Percentiles rank a stretch among this genome's conserved stretches.
Evolutionary conservation across 345 rosid genomes (phyloP).

Genomic region (Euphorbia peplus): DNA sequence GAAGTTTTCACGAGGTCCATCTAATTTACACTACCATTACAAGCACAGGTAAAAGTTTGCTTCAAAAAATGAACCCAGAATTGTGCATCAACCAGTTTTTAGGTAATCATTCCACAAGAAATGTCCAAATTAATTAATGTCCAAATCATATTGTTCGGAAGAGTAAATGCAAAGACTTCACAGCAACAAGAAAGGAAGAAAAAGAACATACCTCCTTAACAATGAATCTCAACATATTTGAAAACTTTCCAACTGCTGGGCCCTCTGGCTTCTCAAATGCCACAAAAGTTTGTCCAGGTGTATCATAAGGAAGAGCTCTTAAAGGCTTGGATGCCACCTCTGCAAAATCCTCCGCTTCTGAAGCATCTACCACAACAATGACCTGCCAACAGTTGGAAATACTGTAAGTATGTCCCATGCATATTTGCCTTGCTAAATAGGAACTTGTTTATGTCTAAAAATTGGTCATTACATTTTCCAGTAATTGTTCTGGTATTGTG

Average conservation of each 20-base stretch:
- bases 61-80: not conserved
- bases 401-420: conserved; percentile 14
- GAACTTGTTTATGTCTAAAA: not conserved
- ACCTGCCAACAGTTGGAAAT: conserved; percentile 49
- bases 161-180: not conserved
- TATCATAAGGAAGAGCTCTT: conserved; percentile 82
- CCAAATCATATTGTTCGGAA: not conserved
- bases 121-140: not conserved
- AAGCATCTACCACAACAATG: conserved; percentile 78
- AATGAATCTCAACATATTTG: conserved; percentile 76
- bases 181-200: not conserved
- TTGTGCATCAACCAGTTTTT: not conserved
- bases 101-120: not conserved
- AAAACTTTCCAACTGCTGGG: conserved; percentile 83
- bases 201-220: conserved; percentile 72
- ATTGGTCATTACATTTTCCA: conserved; percentile 70
- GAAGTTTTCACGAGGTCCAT: not conserved
- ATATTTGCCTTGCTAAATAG: conserved; percentile 4
- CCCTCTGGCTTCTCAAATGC: conserved; percentile 87
- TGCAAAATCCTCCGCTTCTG: conserved; percentile 82
- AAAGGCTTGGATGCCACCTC: conserved; percentile 69
- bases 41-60: not conserved
- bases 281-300: conserved; percentile 86
- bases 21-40: not conserved
- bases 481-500: conserved; percentile 87